Evolutionary conservation across 78 protist genomes (phyloP).

Genomic region (Thecamonas trahens): DNA sequence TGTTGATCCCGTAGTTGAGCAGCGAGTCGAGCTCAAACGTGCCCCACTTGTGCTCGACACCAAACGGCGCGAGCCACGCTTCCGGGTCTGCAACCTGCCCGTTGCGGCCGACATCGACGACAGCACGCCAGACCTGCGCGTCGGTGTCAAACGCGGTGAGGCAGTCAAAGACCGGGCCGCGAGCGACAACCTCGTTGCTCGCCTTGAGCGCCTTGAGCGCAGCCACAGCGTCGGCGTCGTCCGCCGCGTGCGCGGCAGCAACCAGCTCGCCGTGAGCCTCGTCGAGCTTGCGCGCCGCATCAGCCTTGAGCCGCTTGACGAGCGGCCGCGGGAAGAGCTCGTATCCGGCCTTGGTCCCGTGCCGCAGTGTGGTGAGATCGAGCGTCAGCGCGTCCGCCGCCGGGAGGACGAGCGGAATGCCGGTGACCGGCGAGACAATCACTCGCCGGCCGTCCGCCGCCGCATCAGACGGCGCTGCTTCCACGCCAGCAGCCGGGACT

Average conservation of each 20-base stretch:
- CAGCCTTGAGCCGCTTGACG: background rate
- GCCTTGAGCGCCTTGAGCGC: background rate
- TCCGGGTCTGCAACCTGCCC: conserved; percentile 12
- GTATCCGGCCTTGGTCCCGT: conserved; percentile 16
- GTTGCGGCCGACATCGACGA: conserved; percentile 11
- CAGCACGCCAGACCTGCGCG: background rate
- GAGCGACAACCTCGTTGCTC: background rate
- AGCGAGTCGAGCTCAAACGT: background rate
- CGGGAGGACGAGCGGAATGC: background rate
- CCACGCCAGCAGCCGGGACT: background rate
- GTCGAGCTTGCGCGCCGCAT: conserved; percentile 4
- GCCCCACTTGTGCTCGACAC: background rate
- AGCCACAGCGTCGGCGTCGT: background rate
- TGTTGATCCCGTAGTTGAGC: conserved; percentile 29
- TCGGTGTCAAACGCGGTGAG: background rate
- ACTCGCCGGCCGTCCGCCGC: background rate
- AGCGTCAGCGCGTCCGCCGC: background rate
- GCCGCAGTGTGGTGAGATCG: background rate
- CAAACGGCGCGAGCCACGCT: background rate
- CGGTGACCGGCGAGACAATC: background rate
- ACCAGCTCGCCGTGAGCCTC: background rate
- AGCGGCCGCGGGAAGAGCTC: conserved; percentile 31
- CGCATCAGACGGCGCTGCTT: background rate
- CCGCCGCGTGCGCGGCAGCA: background rate
- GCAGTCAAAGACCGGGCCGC: background rate